Evolutionary conservation across 371 early-diverging fungal genomes (phyloP).

Genomic region (Fennellomyces sp.): DNA sequence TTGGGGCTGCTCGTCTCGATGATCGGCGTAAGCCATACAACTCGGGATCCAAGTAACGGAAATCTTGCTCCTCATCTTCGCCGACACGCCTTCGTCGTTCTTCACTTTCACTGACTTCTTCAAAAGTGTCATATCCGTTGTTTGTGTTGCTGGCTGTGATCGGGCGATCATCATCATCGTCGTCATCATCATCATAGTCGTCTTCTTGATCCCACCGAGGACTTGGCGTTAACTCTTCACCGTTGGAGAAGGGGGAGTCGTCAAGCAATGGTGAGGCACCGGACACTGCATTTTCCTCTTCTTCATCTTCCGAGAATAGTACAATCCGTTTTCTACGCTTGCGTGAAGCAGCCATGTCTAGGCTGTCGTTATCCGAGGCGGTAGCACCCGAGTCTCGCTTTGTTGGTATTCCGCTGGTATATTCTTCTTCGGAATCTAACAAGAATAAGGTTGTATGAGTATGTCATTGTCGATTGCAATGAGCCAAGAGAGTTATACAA

Average conservation of each 20-base stretch:
- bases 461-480: too few relatives aligned
- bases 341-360: conserved; percentile 3
- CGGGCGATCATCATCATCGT: not conserved
- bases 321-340: conserved; percentile 27
- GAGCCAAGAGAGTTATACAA: too few relatives aligned
- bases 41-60: conserved; percentile 33
- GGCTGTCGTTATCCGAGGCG: conserved; percentile 7
- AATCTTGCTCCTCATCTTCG: conserved; percentile 7
- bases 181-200: not conserved
- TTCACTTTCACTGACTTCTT: conserved; percentile 25
- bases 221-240: conserved; percentile 12
- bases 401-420: conserved; percentile 4
- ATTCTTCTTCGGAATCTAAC: conserved; percentile 4
- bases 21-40: conserved; percentile 37
- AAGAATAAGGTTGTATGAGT: too few relatives aligned
- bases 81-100: conserved; percentile 13
- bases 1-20: conserved; percentile 13
- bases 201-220: conserved; percentile 8
- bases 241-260: conserved; percentile 9
- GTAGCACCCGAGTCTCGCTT: conserved; percentile 6
- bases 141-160: not conserved
- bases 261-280: not conserved
- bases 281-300: not conserved
- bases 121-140: conserved; percentile 21
- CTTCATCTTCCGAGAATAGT: conserved; percentile 22